phyloP scores from a whole-genome alignment of 2,329 filamentous ascomycete species.

The Parastagonospora avenae region DNA sequence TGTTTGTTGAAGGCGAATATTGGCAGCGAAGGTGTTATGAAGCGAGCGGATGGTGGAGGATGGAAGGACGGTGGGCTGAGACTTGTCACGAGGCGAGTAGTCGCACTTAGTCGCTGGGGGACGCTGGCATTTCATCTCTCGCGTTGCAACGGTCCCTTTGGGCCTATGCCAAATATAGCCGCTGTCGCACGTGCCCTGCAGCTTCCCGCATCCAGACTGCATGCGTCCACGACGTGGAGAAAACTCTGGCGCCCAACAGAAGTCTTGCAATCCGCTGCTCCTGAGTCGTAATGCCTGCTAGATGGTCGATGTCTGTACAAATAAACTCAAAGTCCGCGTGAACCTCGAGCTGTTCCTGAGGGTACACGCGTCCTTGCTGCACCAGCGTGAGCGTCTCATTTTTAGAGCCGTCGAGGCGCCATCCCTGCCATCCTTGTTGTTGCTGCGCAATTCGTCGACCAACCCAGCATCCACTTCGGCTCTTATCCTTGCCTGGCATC shows the following conservation, averaged over 20 bases:
- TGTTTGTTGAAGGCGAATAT: slow-evolving; percentile 3
- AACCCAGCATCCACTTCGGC: neutral
- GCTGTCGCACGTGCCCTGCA: neutral
- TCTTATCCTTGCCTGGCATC: slow-evolving; percentile 9
- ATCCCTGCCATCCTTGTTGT: neutral
- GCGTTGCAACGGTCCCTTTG: neutral
- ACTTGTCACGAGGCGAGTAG: neutral
- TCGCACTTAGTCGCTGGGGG: neutral
- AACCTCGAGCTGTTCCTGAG: too few species aligned
- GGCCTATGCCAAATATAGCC: neutral
- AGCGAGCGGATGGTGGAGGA: neutral
- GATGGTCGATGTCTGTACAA: too few species aligned
- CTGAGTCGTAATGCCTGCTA: too few species aligned
- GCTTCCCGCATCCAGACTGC: neutral
- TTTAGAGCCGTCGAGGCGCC: neutral
- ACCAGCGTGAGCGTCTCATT: neutral
- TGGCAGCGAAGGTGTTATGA: neutral
- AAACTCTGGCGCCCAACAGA: slow-evolving; percentile 19
- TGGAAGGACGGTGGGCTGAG: neutral
- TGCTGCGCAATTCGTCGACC: slow-evolving; percentile 9
- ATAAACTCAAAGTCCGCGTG: too few species aligned
- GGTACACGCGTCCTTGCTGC: neutral
- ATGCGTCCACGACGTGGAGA: slow-evolving; percentile 1
- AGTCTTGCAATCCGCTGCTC: neutral
- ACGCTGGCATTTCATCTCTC: neutral